A percentile compares a stretch with the other conserved stretches of the same genome.
phyloP scores from a whole-genome alignment of 371 early-diverging fungal genomes.

The Rhizopus stolonifer region DNA sequence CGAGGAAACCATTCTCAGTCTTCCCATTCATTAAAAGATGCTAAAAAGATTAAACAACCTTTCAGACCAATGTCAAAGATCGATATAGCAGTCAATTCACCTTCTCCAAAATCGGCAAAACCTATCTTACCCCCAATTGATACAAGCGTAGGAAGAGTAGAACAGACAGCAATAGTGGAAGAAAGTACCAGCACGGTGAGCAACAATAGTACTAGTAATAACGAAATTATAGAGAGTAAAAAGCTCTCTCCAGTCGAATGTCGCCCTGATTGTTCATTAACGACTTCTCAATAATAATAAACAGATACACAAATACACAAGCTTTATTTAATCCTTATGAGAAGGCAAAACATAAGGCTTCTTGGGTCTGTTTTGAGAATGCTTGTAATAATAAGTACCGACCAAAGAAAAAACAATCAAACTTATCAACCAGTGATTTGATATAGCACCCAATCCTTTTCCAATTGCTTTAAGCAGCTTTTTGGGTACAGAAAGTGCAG shows the following conservation, averaged over 20 bases:
- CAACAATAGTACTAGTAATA: not conserved
- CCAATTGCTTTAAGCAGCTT: conserved; percentile 7
- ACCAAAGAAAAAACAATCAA: conserved; percentile 18
- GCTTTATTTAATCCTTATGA: conserved; percentile 25
- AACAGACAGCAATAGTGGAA: not conserved
- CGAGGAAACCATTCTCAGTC: conserved; percentile 21
- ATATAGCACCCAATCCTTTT: conserved; percentile 2
- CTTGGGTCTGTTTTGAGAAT: conserved; percentile 18
- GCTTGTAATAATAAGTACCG: conserved; percentile 21
- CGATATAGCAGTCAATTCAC: not conserved
- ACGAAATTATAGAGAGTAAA: not conserved
- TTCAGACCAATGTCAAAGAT: not conserved
- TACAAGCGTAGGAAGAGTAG: conserved; percentile 28
- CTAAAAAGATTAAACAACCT: not conserved
- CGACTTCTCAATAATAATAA: conserved; percentile 9
- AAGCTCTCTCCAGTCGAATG: conserved; percentile 6
- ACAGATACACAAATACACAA: not conserved
- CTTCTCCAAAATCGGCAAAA: conserved; percentile 36
- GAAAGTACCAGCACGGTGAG: too few relatives aligned
- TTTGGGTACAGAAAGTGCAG: conserved; percentile 14
- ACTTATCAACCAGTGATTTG: conserved; percentile 32
- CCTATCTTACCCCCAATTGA: conserved; percentile 42
- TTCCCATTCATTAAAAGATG: not conserved
- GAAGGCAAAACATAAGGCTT: conserved; percentile 16
- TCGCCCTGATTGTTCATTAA: conserved; percentile 25